Evolutionary conservation across 306 rosid species (phyloP).

Genomic region (Citrullus colocynthis): DNA sequence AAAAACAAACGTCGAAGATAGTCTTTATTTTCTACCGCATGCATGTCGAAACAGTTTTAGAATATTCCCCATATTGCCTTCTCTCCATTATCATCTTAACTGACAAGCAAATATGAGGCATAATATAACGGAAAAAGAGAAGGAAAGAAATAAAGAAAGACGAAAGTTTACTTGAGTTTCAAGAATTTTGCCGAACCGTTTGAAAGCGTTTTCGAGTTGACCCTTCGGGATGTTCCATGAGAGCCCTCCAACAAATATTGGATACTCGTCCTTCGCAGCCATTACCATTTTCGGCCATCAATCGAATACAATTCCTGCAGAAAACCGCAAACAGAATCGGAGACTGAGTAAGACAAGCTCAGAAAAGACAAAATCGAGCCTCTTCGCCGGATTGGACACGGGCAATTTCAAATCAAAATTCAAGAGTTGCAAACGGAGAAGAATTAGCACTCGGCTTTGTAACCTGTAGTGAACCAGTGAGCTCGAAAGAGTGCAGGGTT

Average conservation of each 20-base stretch:
- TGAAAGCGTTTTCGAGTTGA: conserved; percentile 74
- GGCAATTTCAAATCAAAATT: background rate
- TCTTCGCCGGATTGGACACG: background rate
- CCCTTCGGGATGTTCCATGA: conserved; percentile 83
- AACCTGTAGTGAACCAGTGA: background rate
- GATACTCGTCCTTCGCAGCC: conserved; percentile 78
- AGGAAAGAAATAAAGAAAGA: conserved; percentile 13
- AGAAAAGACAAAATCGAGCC: background rate
- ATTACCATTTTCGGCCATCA: conserved; percentile 18
- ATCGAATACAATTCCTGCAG: background rate
- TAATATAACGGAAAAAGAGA: background rate
- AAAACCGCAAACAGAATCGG: background rate
- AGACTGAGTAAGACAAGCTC: background rate
- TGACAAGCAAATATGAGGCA: background rate
- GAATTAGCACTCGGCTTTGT: background rate
- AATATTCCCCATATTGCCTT: background rate
- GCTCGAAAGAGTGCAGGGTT: background rate
- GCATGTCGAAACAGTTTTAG: background rate
- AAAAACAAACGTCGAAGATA: background rate
- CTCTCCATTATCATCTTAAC: background rate
- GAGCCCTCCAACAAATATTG: conserved; percentile 88
- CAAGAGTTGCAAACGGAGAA: background rate
- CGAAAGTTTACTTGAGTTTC: conserved; percentile 57
- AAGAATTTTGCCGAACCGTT: conserved; percentile 64
- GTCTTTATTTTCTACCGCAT: background rate